Evolutionary conservation across 2,329 filamentous ascomycete genomes (phyloP), one percentile per base, ranked within the genome.

Genomic region (Cercospora berteroae): DNA sequence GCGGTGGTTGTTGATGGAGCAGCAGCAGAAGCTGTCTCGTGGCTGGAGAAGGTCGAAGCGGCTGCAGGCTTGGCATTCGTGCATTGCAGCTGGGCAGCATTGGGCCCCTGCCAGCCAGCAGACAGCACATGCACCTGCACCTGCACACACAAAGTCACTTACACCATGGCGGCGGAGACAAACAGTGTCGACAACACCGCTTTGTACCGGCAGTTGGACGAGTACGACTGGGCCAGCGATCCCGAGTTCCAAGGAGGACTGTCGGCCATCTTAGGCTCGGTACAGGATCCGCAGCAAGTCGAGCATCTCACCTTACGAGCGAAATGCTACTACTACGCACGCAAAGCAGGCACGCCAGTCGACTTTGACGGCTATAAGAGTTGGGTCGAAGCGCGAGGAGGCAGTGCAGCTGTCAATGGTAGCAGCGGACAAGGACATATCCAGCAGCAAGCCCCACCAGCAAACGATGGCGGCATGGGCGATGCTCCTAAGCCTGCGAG

Each of bases 401-500:
- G n/a, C 62, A 48, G 56, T 39, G 60, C 31, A 23, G 31, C 36
- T 3, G 36, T 48, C 13, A 61, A 64, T 56, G 50, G 52, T 31
- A 29, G 31, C 66, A 27, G 23, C 48, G 60, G 33, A 29, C 25
- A 36, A 33, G 23, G 29, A 56, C 5, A 33, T 23, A 29, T 27
- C n/a, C 18, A 42, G 44, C 33, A 55, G 44, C 66, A 23, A 60
- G 18, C 23, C 27, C 62, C 36, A 33, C 48, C 57, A 18, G 59
- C 25, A 39, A 56, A 60, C 20, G 63, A 62, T 9, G 74, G 72
- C 9, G 74, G 73, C 12, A 73, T 76, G 71, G 73, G 64, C 62
- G 83, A 86, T 56, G 90, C 92, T 42, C 86, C 87, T 0, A 96
- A 96, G 74, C 93, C 93, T 3, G 89, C 89, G 59, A 90, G 88